Conservation (phyloP, 805 yeast genomes). For the Clavispora asparagi region DNA sequence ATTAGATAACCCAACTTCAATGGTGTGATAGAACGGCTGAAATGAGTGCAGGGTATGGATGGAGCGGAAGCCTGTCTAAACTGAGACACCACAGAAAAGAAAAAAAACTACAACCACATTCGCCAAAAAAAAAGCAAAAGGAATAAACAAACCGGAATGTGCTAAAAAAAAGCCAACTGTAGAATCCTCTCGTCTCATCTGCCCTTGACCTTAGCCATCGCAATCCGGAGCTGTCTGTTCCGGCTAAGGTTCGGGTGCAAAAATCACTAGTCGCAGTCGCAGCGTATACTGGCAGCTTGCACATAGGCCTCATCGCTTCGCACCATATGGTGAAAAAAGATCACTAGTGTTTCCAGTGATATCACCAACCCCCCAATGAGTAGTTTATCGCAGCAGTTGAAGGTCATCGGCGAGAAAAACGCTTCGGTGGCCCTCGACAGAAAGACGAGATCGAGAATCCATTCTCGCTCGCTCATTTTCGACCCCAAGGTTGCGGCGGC, state of each 20-base stretch:
- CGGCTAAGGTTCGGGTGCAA: background rate
- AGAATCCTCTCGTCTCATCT: too few relatives aligned
- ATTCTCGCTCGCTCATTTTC: conserved; percentile 81
- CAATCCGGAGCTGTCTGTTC: background rate
- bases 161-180: too few relatives aligned
- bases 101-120: too few relatives aligned
- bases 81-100: too few relatives aligned
- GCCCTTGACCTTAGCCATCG: too few relatives aligned
- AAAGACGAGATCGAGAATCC: conserved; percentile 79
- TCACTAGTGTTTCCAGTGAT: background rate
- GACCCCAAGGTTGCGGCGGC: conserved; percentile 87
- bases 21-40: too few relatives aligned
- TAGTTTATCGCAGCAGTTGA: conserved; percentile 78
- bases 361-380: conserved; percentile 23
- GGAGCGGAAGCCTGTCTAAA: too few relatives aligned
- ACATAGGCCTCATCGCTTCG: background rate
- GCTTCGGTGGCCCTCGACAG: conserved; percentile 79
- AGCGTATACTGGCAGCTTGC: background rate
- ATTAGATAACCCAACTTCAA: too few relatives aligned
- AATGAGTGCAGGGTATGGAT: too few relatives aligned
- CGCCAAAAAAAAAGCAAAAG: too few relatives aligned
- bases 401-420: conserved; percentile 57
- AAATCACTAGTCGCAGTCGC: background rate
- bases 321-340: background rate
- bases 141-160: too few relatives aligned